Base-by-base conservation (phyloP, 2,329 filamentous ascomycete genomes). In the Aspergillus sp. region DNA sequence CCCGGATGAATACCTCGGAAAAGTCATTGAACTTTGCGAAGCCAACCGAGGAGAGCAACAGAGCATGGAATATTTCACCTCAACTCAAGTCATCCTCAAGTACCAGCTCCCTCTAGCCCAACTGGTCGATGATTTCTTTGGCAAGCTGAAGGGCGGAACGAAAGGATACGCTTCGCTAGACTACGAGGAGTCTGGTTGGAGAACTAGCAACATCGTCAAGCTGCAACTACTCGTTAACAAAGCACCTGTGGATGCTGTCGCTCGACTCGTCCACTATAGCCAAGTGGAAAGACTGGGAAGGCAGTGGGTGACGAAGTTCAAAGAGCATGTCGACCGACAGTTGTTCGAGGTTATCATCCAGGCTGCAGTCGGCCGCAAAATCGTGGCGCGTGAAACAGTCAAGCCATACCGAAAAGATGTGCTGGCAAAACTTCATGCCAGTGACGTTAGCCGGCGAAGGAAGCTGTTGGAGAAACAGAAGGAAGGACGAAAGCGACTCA, bases 261-360 rank as follows among this genome's bases (percentile, higher is more conserved):
- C 91, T n/a, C 87, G 93, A 34, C 87, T 99, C 3, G 85, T 98
- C 39, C 95, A 99, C 68, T 78, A 81, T 38, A 91, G 88, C 12
- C 92, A 97, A 73, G 86, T 88, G 0, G 89, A 93, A 30, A 83
- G 90, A 17, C 80, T 97, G 5, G 95, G 92, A 4, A 83, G 91
- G 48, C 82, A 87, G 56, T 99, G 95, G 95, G 93, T 97, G 5
- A 87, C 85, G 41, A 96, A 96, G 74, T 98, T 99, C 81, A 98
- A 96, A 71, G 88, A 97, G 73, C 93, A 98, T 68, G 93, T 99
- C 18, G 90, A 96, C 68, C 82, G 95, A 17, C 95, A 99, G 74
- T 95, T 98, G 87, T 99, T 96, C 69, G 95, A 99, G 77, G 86
- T 99, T 20, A 81, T 98, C 55, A 98, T 99, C 62, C 95, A 99